phyloP scores from a whole-genome alignment of 2,329 filamentous ascomycete species.

The Talaromyces pinophilus region DNA sequence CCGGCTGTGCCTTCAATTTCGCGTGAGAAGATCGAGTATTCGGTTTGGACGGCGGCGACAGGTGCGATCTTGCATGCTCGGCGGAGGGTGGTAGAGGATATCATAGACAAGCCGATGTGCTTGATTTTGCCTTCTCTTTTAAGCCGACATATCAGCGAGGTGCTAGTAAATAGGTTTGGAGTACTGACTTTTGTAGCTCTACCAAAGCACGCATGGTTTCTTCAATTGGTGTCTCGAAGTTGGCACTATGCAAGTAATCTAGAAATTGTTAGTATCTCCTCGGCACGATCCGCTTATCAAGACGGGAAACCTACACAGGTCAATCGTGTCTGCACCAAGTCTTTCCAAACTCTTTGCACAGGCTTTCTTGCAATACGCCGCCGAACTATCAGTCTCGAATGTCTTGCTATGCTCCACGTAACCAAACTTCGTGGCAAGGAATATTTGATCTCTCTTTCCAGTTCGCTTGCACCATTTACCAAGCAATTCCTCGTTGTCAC shows the following conservation, averaged over 20 bases:
- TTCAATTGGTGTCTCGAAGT: constrained; percentile 42
- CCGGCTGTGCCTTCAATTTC: constrained; percentile 24
- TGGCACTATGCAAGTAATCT: constrained; percentile 49
- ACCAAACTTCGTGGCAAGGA: constrained; percentile 57
- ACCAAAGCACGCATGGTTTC: constrained; percentile 47
- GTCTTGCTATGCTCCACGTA: constrained; percentile 27
- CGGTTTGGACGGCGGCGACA: constrained; percentile 56
- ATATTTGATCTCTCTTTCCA: constrained; percentile 45
- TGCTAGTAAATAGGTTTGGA: background rate
- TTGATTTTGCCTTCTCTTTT: constrained; percentile 43
- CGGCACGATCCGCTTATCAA: too few relatives aligned
- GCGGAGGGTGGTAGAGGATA: constrained; percentile 53
- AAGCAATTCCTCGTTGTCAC: constrained; percentile 12
- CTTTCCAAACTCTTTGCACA: constrained; percentile 37
- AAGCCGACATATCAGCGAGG: background rate
- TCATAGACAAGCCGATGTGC: constrained; percentile 58
- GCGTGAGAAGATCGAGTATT: constrained; percentile 53
- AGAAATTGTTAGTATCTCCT: background rate
- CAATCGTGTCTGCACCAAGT: constrained; percentile 48
- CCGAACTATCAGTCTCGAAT: constrained; percentile 37
- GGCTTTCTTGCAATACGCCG: constrained; percentile 30
- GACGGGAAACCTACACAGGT: constrained; percentile 36
- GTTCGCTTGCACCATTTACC: constrained; percentile 18
- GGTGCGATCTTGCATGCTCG: constrained; percentile 54
- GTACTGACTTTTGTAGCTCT: constrained; percentile 38